A percentile compares a stretch with the other conserved stretches of the same genome.
Conservation (phyloP, 257 asterid genomes). For the Rehmannia glutinosa region DNA sequence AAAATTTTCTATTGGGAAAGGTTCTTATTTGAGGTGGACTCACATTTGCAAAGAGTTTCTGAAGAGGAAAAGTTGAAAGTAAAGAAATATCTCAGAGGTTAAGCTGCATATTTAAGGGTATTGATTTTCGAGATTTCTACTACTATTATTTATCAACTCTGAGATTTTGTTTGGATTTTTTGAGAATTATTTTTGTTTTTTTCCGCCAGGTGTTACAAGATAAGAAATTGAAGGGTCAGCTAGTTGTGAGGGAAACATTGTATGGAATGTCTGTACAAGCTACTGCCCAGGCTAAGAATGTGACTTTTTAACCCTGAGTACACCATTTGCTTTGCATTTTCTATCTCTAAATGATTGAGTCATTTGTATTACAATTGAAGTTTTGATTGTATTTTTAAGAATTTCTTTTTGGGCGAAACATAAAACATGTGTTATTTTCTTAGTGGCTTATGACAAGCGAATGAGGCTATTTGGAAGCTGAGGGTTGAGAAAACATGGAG, state of each 20-base stretch:
- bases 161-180: neutral
- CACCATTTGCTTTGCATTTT: neutral
- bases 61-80: slow-evolving; percentile 56
- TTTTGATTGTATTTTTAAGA: neutral
- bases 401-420: neutral
- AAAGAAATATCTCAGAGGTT: slow-evolving; percentile 76
- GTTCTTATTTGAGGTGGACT: neutral
- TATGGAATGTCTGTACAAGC: slow-evolving; percentile 74
- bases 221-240: slow-evolving; percentile 85
- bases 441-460: slow-evolving; percentile 94
- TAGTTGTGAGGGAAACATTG: slow-evolving; percentile 62
- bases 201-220: slow-evolving; percentile 55
- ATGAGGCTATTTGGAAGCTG: slow-evolving; percentile 72
- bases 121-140: neutral
- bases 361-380: neutral
- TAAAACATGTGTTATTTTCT: slow-evolving; percentile 2
- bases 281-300: slow-evolving; percentile 91
- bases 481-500: slow-evolving; percentile 96
- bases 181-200: slow-evolving; percentile 9
- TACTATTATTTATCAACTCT: neutral
- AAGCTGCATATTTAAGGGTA: slow-evolving; percentile 71
- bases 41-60: slow-evolving; percentile 37
- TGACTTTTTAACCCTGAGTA: slow-evolving; percentile 20
- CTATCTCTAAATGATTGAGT: neutral
- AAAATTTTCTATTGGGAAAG: neutral